phyloP scores from a whole-genome alignment of 495 filamentous ascomycete genomes.

The Penicillium chermesinum region DNA sequence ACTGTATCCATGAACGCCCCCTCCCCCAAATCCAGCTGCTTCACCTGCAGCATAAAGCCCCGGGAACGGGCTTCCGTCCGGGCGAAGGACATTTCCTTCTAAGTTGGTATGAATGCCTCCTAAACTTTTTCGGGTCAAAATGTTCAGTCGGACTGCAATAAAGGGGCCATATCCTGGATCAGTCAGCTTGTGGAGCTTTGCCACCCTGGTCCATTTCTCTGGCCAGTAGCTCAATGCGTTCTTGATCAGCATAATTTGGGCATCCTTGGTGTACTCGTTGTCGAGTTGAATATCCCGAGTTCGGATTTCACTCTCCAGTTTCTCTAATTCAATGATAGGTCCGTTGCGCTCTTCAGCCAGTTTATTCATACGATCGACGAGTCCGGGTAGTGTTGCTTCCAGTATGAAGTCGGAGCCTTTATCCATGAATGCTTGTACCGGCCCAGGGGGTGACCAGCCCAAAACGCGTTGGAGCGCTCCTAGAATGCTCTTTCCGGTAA shows the following conservation, averaged over 20 bases:
- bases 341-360: conserved; percentile 1
- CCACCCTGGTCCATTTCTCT: conserved; percentile 1
- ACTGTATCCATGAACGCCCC: conserved; percentile 3
- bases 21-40: conserved; percentile 1
- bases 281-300: conserved; percentile 1
- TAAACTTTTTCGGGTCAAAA: conserved; percentile 2
- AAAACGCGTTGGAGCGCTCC: background rate
- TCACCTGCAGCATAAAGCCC: conserved; percentile 4
- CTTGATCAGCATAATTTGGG: conserved; percentile 3
- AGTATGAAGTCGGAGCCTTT: conserved; percentile 1
- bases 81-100: conserved; percentile 2
- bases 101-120: conserved; percentile 1
- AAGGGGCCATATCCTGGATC: background rate
- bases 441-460: background rate
- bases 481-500: conserved; percentile 1
- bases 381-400: background rate
- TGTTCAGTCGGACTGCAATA: conserved; percentile 1
- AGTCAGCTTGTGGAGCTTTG: conserved; percentile 1
- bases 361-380: conserved; percentile 3
- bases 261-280: conserved; percentile 3
- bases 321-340: background rate
- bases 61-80: background rate
- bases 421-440: conserved; percentile 4
- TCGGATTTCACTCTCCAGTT: background rate
- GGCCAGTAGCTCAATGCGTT: conserved; percentile 3